Conservation (phyloP, 2,329 filamentous ascomycete species). For the Parascedosporium putredinis region DNA sequence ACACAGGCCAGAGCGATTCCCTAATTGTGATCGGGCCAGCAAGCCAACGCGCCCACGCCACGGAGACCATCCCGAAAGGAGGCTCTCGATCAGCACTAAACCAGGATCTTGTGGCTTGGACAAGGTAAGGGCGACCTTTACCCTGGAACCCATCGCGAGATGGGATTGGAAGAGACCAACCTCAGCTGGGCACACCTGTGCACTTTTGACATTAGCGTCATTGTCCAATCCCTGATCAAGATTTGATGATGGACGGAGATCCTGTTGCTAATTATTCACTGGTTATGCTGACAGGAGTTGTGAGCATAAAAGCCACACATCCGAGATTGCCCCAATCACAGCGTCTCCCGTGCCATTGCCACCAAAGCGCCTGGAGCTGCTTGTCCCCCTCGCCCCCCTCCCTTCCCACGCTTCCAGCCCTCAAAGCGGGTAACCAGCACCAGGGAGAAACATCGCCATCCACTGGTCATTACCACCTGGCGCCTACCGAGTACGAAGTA, state of each 20-base stretch:
- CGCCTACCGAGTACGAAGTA: no score
- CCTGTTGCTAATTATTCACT: not conserved
- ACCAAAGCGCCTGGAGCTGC: not conserved
- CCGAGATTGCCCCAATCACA: conserved; percentile 4
- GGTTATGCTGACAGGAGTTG: not conserved
- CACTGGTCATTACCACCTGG: no score
- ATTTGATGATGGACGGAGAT: not conserved
- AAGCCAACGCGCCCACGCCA: not conserved
- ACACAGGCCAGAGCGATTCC: not conserved
- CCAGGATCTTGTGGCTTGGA: not conserved
- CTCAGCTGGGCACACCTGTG: conserved; percentile 2
- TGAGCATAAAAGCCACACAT: not conserved
- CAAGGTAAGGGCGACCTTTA: not conserved
- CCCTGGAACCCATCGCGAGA: not conserved
- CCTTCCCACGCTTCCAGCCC: no score
- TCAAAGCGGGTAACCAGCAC: no score
- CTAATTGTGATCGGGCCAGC: not conserved
- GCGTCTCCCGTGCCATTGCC: not conserved
- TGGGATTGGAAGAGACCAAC: not conserved
- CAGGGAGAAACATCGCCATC: no score
- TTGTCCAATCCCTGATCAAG: not conserved
- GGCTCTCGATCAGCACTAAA: not conserved
- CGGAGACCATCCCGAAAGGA: not conserved
- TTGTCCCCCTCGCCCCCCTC: not conserved
- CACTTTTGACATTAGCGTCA: not conserved